These are phyloP conservation scores for Alternaria alternata DNA, from an alignment of 2,329 filamentous ascomycete species.

Conservation along the genomic window DNA sequence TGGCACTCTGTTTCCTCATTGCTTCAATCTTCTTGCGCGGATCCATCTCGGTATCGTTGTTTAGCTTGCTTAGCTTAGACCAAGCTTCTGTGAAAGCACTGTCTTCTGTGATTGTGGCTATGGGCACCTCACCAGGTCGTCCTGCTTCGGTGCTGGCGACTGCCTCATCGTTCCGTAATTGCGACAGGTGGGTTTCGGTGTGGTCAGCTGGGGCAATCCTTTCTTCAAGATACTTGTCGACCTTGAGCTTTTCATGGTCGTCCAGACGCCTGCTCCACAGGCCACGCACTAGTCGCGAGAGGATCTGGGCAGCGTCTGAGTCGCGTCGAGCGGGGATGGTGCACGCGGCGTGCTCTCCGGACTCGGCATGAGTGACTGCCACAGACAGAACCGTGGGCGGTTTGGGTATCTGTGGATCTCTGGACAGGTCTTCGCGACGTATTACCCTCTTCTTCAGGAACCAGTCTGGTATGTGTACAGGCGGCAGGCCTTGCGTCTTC, in stretches of 20 bases:
- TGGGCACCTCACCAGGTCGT: conserved; percentile 3
- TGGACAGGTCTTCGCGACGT: conserved; percentile 45
- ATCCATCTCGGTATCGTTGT: conserved; percentile 17
- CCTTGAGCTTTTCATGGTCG: conserved; percentile 32
- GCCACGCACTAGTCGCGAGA: conserved; percentile 38
- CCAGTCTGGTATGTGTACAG: conserved; percentile 62
- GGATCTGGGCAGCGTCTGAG: conserved; percentile 27
- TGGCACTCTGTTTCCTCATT: conserved; percentile 23
- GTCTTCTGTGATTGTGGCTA: conserved; percentile 8
- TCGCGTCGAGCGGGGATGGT: conserved; percentile 30
- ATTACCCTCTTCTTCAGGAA: conserved; percentile 65
- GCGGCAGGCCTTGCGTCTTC: conserved; percentile 46
- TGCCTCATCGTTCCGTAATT: conserved; percentile 11
- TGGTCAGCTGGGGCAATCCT: conserved; percentile 13
- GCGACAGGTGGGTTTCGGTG: conserved; percentile 3
- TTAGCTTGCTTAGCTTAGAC: conserved; percentile 20
- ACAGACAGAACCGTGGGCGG: conserved; percentile 30
- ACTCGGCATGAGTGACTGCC: conserved; percentile 31
- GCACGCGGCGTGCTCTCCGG: conserved; percentile 36
- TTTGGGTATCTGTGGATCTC: conserved; percentile 17
- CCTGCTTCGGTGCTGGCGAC: conserved; percentile 10
- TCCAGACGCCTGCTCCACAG: conserved; percentile 35
- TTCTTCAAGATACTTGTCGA: conserved; percentile 32
- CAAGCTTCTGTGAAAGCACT: conserved; percentile 10
- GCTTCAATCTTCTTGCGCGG: conserved; percentile 19